These are phyloP conservation scores for Fraxinus albicans DNA, from an alignment of 305 asterid genomes.

Conservation along the genomic window DNA sequence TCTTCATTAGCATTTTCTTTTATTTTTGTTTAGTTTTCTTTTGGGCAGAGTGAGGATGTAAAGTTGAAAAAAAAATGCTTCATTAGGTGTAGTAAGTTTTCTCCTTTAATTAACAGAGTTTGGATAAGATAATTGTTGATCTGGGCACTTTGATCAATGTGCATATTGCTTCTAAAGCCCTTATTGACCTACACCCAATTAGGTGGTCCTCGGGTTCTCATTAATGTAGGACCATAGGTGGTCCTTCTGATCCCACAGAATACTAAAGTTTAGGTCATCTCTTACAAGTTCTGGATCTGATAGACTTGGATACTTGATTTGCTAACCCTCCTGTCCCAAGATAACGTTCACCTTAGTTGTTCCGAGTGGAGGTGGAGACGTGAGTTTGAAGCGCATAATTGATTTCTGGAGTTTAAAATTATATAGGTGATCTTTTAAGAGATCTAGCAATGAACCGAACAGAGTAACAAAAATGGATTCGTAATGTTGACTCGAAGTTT, in stretches of 20 bases:
- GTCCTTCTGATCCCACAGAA: neutral
- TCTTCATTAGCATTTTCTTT: neutral
- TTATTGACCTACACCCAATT: neutral
- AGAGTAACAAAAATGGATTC: neutral
- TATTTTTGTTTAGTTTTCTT: neutral
- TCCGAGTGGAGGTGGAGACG: neutral
- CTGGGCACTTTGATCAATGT: neutral
- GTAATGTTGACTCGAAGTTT: neutral
- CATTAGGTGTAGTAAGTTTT: neutral
- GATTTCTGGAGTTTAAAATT: neutral
- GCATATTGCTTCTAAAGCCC: neutral
- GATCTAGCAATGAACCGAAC: neutral
- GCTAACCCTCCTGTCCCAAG: neutral
- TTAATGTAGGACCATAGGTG: neutral
- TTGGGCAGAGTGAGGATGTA: neutral
- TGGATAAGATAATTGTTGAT: slow-evolving; percentile 9
- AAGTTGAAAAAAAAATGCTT: neutral
- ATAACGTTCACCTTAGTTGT: neutral
- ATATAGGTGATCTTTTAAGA: too few species aligned
- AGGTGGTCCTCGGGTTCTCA: slow-evolving; percentile 4
- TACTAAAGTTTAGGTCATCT: neutral
- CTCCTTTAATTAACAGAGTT: neutral
- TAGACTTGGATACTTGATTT: neutral
- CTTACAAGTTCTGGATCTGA: neutral
- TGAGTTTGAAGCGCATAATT: neutral